Evolutionary conservation across 2,329 filamentous ascomycete genomes (phyloP), one percentile per base, ranked within the genome.

Genomic region (Hypomyces rosellus): DNA sequence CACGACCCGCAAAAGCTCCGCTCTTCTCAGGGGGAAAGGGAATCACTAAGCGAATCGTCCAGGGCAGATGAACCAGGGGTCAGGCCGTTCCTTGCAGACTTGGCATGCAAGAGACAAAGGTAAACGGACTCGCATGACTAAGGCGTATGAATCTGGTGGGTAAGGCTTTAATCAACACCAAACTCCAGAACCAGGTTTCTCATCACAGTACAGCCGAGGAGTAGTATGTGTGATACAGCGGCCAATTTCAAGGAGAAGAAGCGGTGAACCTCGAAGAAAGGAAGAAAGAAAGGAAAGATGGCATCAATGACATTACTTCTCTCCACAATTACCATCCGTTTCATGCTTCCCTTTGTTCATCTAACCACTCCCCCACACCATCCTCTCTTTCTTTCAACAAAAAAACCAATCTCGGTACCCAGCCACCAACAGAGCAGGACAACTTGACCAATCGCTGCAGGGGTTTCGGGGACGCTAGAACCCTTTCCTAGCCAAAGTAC

Each of bases 241-340:
- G 41, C 40, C 40, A 42, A 20, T 41, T n/a, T 22, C 34, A 30
- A 38, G 45, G 34, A 39, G 37, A 50, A 41, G 16, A 14, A 42
- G 49, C 49, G 49, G 49, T 50, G 49, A 50, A 45, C 18, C 43
- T 40, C 12, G 37, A 15, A 34, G 45, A 36, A 43, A 37, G 39
- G 49, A 2, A 45, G 3, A 20, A 34, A 50, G 44, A 43, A 37
- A 45, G 48, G 3, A 45, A 6, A 20, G 30, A 33, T 7, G 25
- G 6, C 25, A 30, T 30, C 25, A 30, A 30, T 30, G 36, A 30
- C 14, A 22, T 20, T 16, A 15, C 22, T 16, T 46, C n/a, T 50
- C 20, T 20, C 20, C 43, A 45, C 38, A 34, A 20, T 41, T 15
- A 37, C 15, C 33, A 38, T 51, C 33, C 36, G 16, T 38, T n/a